phyloP scores from a whole-genome alignment of 352 stramenopile genomes.

The Globisporangium splendens region DNA sequence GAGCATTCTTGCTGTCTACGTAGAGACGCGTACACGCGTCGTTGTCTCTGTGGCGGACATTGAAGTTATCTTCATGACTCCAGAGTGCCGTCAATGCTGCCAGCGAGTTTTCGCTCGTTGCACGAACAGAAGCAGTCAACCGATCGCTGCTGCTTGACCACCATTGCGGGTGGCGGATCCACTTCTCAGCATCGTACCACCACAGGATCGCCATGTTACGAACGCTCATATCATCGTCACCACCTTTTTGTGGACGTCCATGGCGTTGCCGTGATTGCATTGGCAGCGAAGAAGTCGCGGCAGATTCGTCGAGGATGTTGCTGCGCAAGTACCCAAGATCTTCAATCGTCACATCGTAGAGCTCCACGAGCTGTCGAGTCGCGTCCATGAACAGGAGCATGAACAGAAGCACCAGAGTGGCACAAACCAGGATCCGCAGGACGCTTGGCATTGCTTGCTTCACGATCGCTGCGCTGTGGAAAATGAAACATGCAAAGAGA shows the following conservation, averaged over 20 bases:
- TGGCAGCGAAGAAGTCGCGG: not conserved
- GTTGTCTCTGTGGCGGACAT: constrained; percentile 8
- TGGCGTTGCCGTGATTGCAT: not conserved
- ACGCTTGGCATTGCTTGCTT: not conserved
- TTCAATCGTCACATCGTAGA: not conserved
- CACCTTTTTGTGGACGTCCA: no score
- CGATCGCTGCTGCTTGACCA: no score
- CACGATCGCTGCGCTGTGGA: no score
- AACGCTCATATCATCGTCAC: not conserved
- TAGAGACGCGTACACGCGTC: constrained; percentile 44
- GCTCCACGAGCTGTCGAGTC: not conserved
- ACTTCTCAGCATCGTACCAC: not conserved
- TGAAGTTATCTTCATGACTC: not conserved
- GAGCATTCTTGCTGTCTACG: constrained; percentile 35
- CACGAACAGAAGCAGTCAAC: not conserved
- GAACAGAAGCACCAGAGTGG: not conserved
- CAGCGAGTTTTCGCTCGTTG: not conserved
- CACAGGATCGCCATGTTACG: not conserved
- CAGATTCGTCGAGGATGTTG: no score
- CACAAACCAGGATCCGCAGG: not conserved
- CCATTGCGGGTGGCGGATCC: not conserved
- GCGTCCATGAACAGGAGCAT: not conserved
- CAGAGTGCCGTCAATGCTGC: not conserved
- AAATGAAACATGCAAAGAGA: no score
- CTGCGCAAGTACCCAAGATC: no score